A percentile compares a stretch with the other conserved stretches of the same genome.
These are phyloP conservation scores for Ichthyophthirius multifiliis DNA, from an alignment of 169 alveolate genomes.

Conservation along the genomic window DNA sequence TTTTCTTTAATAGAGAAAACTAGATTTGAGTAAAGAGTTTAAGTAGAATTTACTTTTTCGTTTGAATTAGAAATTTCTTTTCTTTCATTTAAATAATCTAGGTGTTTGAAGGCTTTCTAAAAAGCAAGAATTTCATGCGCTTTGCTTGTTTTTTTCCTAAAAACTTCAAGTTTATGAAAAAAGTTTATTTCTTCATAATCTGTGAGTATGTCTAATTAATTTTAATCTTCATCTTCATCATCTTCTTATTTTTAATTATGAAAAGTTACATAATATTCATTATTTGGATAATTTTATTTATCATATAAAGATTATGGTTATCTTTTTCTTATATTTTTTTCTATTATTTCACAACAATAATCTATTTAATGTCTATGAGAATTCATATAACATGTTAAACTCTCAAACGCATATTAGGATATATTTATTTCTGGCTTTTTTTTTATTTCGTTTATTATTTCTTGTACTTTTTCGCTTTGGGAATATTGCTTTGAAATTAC, in stretches of 20 bases:
- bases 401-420: not conserved
- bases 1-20: not conserved
- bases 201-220: not conserved
- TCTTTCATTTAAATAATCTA: not conserved
- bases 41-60: not conserved
- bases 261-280: not conserved
- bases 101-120: not conserved
- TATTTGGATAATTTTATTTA: not conserved
- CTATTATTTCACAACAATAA: not conserved
- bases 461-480: not conserved
- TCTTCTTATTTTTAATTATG: not conserved
- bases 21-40: not conserved
- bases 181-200: not conserved
- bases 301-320: not conserved
- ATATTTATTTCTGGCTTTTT: too few species aligned
- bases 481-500: not conserved
- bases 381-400: not conserved
- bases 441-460: too few species aligned
- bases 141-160: not conserved
- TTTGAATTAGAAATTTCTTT: not conserved
- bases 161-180: not conserved
- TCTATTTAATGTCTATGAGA: not conserved
- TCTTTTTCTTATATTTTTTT: not conserved
- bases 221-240: not conserved
- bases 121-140: not conserved